phyloP scores from a whole-genome alignment of 257 asterid genomes.

The Petrea volubilis region DNA sequence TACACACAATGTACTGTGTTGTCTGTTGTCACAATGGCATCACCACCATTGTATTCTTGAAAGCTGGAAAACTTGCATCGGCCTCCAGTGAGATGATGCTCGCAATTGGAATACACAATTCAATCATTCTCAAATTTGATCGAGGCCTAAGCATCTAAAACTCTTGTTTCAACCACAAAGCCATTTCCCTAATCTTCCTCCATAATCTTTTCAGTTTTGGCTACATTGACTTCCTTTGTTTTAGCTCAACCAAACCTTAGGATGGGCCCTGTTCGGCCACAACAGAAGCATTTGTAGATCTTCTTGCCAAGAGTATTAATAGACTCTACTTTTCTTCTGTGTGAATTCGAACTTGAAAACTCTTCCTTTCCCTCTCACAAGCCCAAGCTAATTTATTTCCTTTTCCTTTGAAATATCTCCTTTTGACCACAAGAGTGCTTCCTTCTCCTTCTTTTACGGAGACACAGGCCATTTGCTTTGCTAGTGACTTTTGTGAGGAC shows the following conservation, averaged over 20 bases:
- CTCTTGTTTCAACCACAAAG: neutral
- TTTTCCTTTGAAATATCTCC: neutral
- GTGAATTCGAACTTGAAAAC: no score
- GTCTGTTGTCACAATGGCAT: constrained; percentile 10
- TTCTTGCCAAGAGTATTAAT: neutral
- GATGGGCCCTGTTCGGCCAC: neutral
- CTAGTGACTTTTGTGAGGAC: neutral
- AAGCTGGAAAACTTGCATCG: no score
- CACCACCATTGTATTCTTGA: neutral
- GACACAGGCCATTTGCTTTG: constrained; percentile 12
- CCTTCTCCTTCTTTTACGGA: constrained; percentile 9
- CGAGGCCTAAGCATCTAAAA: neutral
- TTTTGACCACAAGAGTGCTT: neutral
- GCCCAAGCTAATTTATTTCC: neutral
- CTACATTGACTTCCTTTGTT: neutral
- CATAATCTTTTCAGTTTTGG: constrained; percentile 1
- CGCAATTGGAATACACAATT: neutral
- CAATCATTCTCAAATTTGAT: constrained; percentile 1
- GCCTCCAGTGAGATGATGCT: no score
- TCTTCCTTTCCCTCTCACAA: no score
- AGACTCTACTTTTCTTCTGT: neutral
- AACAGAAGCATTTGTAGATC: neutral
- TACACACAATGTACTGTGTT: constrained; percentile 4
- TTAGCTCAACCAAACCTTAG: neutral
- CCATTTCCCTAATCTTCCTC: neutral